phyloP scores from a whole-genome alignment of 352 stramenopile genomes.

The Globisporangium nunn region DNA sequence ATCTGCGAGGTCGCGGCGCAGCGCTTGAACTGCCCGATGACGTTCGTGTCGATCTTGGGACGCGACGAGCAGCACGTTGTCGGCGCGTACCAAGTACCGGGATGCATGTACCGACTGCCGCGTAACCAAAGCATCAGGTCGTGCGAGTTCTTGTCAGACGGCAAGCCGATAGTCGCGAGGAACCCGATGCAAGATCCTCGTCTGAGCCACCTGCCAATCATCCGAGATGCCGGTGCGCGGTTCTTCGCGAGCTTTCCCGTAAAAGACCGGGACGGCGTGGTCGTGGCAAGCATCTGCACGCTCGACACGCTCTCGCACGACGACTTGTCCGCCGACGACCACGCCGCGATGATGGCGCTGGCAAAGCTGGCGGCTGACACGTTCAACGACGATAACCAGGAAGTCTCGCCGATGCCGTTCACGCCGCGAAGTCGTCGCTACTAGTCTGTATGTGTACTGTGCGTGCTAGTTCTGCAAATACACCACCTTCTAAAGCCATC shows the following conservation, averaged over 20 bases:
- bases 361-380: conserved; percentile 52
- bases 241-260: conserved; percentile 62
- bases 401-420: not conserved
- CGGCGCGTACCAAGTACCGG: conserved; percentile 20
- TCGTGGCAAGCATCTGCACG: conserved; percentile 36
- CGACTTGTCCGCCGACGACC: conserved; percentile 31
- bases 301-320: conserved; percentile 23
- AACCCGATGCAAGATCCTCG: conserved; percentile 29
- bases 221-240: conserved; percentile 28
- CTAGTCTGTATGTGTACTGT: not conserved
- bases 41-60: conserved; percentile 35
- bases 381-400: conserved; percentile 14
- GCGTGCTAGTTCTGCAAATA: too few species aligned
- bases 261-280: conserved; percentile 12
- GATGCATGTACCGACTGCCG: conserved; percentile 8
- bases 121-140: conserved; percentile 15
- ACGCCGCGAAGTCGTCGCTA: conserved; percentile 16
- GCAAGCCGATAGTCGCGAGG: conserved; percentile 35
- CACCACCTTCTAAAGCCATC: too few species aligned
- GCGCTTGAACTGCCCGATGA: conserved; percentile 35
- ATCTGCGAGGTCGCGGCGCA: conserved; percentile 50
- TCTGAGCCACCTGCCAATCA: conserved; percentile 26
- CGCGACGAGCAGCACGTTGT: conserved; percentile 23
- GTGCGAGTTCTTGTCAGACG: conserved; percentile 1
- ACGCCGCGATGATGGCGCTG: conserved; percentile 35